These are phyloP conservation scores for Dioszegia aurantiaca DNA, from an alignment of 768 basidiomycete genomes.

Conservation along the genomic window DNA sequence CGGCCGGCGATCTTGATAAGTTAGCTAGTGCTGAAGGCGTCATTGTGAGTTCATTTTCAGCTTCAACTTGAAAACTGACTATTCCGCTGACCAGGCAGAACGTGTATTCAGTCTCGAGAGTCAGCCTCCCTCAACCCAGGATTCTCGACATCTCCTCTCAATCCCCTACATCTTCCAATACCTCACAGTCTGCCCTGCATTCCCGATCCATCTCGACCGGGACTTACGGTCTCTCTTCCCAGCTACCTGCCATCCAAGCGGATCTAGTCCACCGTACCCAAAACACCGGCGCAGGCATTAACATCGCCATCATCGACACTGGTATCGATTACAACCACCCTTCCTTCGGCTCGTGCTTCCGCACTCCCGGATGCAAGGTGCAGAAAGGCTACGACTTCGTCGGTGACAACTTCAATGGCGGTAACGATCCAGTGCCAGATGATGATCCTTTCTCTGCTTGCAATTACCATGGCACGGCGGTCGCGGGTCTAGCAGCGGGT, in stretches of 20 bases:
- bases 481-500: slow-evolving; percentile 55
- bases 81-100: slow-evolving; percentile 1
- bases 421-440: slow-evolving; percentile 39
- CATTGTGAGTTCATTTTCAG: too few species aligned
- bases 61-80: too few species aligned
- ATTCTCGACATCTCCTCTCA: slow-evolving; percentile 9
- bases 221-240: slow-evolving; percentile 32
- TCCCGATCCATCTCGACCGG: slow-evolving; percentile 5
- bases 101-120: slow-evolving; percentile 7
- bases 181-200: background rate
- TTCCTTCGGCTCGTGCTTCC: slow-evolving; percentile 51
- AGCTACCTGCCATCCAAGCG: slow-evolving; percentile 55
- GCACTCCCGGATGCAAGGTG: slow-evolving; percentile 47
- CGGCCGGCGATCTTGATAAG: slow-evolving; percentile 11
- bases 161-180: background rate
- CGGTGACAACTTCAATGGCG: slow-evolving; percentile 46
- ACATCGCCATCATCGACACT: slow-evolving; percentile 61
- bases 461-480: slow-evolving; percentile 51
- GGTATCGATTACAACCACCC: slow-evolving; percentile 48
- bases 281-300: slow-evolving; percentile 64
- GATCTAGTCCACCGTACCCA: slow-evolving; percentile 65
- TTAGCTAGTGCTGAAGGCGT: slow-evolving; percentile 1
- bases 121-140: slow-evolving; percentile 6
- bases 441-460: slow-evolving; percentile 48
- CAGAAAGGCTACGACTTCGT: slow-evolving; percentile 53